These are phyloP conservation scores for Pseudonitzschia multiseries DNA, from an alignment of 108 stramenopile species.

Conservation along the genomic window DNA sequence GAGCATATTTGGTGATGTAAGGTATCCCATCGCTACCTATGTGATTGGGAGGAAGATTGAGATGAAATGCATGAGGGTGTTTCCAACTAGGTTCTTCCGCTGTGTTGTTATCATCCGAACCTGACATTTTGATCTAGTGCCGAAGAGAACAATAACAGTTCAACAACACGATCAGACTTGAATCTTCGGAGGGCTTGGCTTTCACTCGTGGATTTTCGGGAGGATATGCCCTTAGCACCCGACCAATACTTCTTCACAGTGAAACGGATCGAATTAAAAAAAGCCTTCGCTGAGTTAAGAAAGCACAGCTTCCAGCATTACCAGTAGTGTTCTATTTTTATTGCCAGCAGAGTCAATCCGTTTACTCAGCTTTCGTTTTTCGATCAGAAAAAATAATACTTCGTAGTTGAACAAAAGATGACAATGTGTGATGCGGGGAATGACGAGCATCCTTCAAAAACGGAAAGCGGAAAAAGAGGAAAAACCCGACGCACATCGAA, in stretches of 20 bases:
- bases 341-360: too few species aligned
- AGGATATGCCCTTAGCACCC: too few species aligned
- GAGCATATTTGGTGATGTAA: constrained; percentile 66
- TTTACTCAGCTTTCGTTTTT: too few species aligned
- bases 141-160: background rate
- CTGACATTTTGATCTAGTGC: background rate
- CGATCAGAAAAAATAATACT: background rate
- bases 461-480: background rate
- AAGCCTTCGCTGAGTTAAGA: too few species aligned
- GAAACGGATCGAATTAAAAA: too few species aligned
- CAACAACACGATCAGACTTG: background rate
- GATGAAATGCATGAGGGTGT: constrained; percentile 63
- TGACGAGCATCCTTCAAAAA: background rate
- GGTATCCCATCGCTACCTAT: constrained; percentile 61
- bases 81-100: constrained; percentile 37
- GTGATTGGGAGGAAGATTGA: constrained; percentile 63
- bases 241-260: too few species aligned
- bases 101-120: constrained; percentile 7
- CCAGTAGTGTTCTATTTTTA: too few species aligned
- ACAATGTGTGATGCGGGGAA: background rate
- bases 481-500: constrained; percentile 9
- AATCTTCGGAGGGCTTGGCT: too few species aligned
- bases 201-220: background rate
- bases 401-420: too few species aligned
- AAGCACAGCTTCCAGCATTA: too few species aligned